These are phyloP conservation scores for Ogataea saltuana DNA, from an alignment of 805 yeast species.

Conservation along the genomic window DNA sequence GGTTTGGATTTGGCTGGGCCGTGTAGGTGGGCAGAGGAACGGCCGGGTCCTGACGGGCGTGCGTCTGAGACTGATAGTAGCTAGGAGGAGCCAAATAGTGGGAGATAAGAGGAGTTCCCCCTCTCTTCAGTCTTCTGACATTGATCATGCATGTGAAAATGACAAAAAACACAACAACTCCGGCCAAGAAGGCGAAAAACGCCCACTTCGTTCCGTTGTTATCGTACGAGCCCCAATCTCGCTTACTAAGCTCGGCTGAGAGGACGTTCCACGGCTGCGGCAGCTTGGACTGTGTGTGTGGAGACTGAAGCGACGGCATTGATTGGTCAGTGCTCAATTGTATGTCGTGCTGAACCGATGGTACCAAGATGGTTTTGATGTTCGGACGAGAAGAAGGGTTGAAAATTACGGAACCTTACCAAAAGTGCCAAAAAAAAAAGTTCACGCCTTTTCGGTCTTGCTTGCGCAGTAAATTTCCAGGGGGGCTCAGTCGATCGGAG, in stretches of 20 bases:
- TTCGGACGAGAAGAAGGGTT: too few relatives aligned
- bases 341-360: too few relatives aligned
- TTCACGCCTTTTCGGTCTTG: background rate
- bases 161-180: constrained; percentile 47
- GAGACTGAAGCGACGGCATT: constrained; percentile 1
- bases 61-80: constrained; percentile 62
- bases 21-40: constrained; percentile 70
- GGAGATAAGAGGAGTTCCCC: constrained; percentile 70
- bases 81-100: constrained; percentile 59
- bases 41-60: constrained; percentile 41
- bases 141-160: constrained; percentile 56
- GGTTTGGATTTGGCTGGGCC: constrained; percentile 59
- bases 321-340: too few relatives aligned
- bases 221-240: constrained; percentile 18
- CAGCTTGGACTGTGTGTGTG: background rate
- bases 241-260: constrained; percentile 9
- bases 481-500: too few relatives aligned
- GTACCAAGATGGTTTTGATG: too few relatives aligned
- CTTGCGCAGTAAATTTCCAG: background rate
- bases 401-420: too few relatives aligned
- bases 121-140: constrained; percentile 48
- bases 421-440: too few relatives aligned
- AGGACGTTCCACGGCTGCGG: background rate
- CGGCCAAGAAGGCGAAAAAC: constrained; percentile 60
- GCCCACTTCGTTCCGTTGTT: constrained; percentile 56